Percentiles rank a stretch among this genome's conserved stretches.
Evolutionary conservation across 108 stramenopile genomes (phyloP).

Genomic region (Cyclostephanos invisitatus): DNA sequence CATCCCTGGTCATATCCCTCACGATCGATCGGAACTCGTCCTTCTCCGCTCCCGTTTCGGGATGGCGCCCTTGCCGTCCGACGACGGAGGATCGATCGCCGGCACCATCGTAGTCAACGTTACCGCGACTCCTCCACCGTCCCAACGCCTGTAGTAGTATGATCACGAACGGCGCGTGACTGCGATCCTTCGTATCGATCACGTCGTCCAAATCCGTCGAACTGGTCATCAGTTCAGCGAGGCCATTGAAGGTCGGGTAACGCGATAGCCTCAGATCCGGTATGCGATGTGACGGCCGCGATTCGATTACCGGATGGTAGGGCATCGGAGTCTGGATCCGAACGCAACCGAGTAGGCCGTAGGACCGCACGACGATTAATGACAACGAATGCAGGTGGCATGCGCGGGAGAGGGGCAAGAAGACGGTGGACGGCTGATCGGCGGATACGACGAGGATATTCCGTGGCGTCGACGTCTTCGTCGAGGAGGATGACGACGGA

Average conservation of each 20-base stretch:
- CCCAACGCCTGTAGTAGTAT: constrained; percentile 64
- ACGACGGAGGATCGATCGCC: neutral
- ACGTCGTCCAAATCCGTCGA: constrained; percentile 43
- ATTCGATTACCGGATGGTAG: constrained; percentile 63
- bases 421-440: constrained; percentile 72
- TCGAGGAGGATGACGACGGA: neutral
- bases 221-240: constrained; percentile 41
- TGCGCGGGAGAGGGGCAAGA: constrained; percentile 58
- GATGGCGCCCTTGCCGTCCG: constrained; percentile 32
- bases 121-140: constrained; percentile 43
- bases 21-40: constrained; percentile 70
- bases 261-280: constrained; percentile 79
- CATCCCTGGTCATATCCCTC: constrained; percentile 58
- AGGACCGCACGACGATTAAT: constrained; percentile 76
- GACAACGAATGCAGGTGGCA: constrained; percentile 62
- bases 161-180: constrained; percentile 87
- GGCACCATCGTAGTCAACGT: neutral
- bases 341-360: constrained; percentile 89
- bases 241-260: constrained; percentile 51
- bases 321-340: constrained; percentile 69
- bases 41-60: constrained; percentile 76
- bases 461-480: neutral
- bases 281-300: constrained; percentile 64
- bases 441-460: constrained; percentile 84
- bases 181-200: constrained; percentile 64